Percentiles rank a stretch among this genome's conserved stretches.
These are phyloP conservation scores for Achlya hypogyna DNA, from an alignment of 352 stramenopile genomes.

Conservation along the genomic window DNA sequence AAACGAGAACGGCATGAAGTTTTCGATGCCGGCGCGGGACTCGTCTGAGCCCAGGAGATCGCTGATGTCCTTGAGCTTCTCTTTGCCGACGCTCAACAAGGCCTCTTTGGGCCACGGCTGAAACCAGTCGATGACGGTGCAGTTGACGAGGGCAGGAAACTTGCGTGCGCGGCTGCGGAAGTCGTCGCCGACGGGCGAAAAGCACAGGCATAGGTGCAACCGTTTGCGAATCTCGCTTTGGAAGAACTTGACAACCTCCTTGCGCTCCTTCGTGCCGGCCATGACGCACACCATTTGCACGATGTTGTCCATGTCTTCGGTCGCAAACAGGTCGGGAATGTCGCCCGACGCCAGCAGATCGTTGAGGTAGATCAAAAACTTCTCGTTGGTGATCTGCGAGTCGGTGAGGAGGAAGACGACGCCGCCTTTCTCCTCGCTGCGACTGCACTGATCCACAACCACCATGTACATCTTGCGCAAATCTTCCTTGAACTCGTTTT, in stretches of 20 bases:
- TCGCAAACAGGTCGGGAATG: constrained; percentile 90
- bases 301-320: constrained; percentile 92
- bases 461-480: constrained; percentile 91
- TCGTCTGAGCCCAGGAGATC: constrained; percentile 78
- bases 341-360: constrained; percentile 91
- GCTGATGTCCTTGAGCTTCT: constrained; percentile 78
- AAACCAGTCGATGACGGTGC: constrained; percentile 94
- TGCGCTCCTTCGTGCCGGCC: constrained; percentile 74
- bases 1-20: constrained; percentile 95
- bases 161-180: constrained; percentile 91
- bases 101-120: constrained; percentile 91
- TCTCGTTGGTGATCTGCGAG: constrained; percentile 94
- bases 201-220: constrained; percentile 91
- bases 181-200: constrained; percentile 92
- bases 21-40: constrained; percentile 82
- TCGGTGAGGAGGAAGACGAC: constrained; percentile 94
- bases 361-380: constrained; percentile 95
- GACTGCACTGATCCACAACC: constrained; percentile 86
- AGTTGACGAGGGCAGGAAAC: constrained; percentile 94
- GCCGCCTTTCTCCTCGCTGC: constrained; percentile 73
- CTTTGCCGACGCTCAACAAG: constrained; percentile 84
- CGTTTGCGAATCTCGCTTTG: constrained; percentile 91
- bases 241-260: constrained; percentile 93
- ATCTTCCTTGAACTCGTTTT: constrained; percentile 96
- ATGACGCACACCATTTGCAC: constrained; percentile 77